A percentile compares a stretch with the other conserved stretches of the same genome.
phyloP scores from a whole-genome alignment of 2,329 filamentous ascomycete genomes.

The Hymenoscyphus scutula region DNA sequence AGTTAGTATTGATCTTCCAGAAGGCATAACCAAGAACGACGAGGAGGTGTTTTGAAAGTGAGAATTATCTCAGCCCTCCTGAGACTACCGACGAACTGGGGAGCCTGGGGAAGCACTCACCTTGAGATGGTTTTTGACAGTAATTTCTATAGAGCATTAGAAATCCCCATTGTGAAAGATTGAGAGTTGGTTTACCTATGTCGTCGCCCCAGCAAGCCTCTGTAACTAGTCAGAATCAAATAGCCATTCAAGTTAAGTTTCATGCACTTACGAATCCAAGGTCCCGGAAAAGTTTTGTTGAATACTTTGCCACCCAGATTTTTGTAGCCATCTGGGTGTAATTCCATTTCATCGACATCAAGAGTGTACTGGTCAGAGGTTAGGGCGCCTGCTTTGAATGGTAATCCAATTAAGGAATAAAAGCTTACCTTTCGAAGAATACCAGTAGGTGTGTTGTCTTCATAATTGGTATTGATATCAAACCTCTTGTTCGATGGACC shows the following conservation, averaged over 20 bases:
- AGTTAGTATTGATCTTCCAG: too few relatives aligned
- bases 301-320: conserved; percentile 14
- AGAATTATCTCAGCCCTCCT: too few relatives aligned
- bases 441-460: conserved; percentile 7
- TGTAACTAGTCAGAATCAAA: background rate
- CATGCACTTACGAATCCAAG: conserved; percentile 13
- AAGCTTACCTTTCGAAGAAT: conserved; percentile 8
- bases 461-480: conserved; percentile 15
- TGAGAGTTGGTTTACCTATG: conserved; percentile 3
- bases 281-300: conserved; percentile 15
- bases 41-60: too few relatives aligned
- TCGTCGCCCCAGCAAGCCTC: conserved; percentile 19
- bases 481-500: background rate
- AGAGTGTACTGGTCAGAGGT: conserved; percentile 7
- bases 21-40: too few relatives aligned
- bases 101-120: too few relatives aligned
- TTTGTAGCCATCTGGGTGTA: background rate
- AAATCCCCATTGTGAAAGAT: background rate
- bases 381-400: background rate
- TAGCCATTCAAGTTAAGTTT: too few relatives aligned
- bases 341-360: conserved; percentile 7
- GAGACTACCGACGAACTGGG: too few relatives aligned
- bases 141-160: conserved; percentile 10
- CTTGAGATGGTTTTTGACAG: conserved; percentile 12
- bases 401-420: background rate